A percentile compares a stretch with the other conserved stretches of the same genome.
Evolutionary conservation across 495 filamentous ascomycete species (phyloP).

Genomic region (Amniculicola lignicola): DNA sequence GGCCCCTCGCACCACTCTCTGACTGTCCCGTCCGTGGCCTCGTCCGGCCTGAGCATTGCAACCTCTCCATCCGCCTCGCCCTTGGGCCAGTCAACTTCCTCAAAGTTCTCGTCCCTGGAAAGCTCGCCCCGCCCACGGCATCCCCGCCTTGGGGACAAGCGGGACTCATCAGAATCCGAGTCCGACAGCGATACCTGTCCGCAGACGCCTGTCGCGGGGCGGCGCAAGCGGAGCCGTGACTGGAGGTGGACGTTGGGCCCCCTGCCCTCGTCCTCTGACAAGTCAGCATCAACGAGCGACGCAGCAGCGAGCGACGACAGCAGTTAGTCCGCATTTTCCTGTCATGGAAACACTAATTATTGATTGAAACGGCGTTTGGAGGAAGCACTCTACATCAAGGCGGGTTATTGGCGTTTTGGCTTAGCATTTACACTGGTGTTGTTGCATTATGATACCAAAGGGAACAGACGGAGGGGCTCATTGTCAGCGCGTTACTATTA

Average conservation of each 20-base stretch:
- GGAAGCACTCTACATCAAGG: too few relatives aligned
- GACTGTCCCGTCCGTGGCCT: not conserved
- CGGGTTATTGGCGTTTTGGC: too few relatives aligned
- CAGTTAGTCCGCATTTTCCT: constrained; percentile 9
- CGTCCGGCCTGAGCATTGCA: constrained; percentile 3
- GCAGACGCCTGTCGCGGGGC: constrained; percentile 50
- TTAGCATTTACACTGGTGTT: too few relatives aligned
- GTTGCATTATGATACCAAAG: too few relatives aligned
- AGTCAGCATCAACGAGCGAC: constrained; percentile 23
- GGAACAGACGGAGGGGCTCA: too few relatives aligned
- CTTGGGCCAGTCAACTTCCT: constrained; percentile 8
- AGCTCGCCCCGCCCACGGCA: constrained; percentile 19
- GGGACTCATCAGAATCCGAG: constrained; percentile 49
- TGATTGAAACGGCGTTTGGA: constrained; percentile 11
- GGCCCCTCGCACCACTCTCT: not conserved
- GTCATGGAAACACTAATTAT: not conserved
- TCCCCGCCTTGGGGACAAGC: constrained; percentile 39
- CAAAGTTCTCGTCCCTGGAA: constrained; percentile 20
- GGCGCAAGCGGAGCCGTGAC: constrained; percentile 52
- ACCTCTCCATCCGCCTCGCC: constrained; percentile 6
- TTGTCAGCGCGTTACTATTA: too few relatives aligned
- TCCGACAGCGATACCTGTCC: constrained; percentile 47
- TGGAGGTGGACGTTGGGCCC: constrained; percentile 60
- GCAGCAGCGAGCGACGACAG: constrained; percentile 27
- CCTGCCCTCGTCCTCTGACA: constrained; percentile 13